Evolutionary conservation across 768 basidiomycete species (phyloP).

Genomic region (Pisolithus sp.): DNA sequence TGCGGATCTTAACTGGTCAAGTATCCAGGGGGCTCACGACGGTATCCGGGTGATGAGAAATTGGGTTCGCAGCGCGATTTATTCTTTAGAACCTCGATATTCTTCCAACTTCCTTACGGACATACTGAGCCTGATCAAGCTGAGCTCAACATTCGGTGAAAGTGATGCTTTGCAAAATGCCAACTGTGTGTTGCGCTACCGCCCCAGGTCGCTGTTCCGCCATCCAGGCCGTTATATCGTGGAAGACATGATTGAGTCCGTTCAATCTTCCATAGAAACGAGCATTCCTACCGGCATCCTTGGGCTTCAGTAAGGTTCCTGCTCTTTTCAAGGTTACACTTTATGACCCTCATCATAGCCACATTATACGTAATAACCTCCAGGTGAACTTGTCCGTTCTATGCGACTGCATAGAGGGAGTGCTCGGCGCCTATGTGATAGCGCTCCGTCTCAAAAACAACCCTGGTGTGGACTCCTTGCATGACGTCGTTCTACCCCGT

Average conservation of each 20-base stretch:
- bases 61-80: constrained; percentile 42
- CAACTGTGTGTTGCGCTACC: constrained; percentile 16
- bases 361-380: constrained; percentile 34
- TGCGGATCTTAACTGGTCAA: constrained; percentile 26
- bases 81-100: constrained; percentile 18
- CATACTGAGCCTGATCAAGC: constrained; percentile 30
- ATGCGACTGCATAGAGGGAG: constrained; percentile 45
- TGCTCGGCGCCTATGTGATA: constrained; percentile 39
- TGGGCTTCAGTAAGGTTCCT: constrained; percentile 34
- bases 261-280: constrained; percentile 21
- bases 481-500: constrained; percentile 46
- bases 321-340: not conserved
- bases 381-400: constrained; percentile 41
- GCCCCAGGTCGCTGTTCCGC: constrained; percentile 1
- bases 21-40: constrained; percentile 35
- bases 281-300: constrained; percentile 32
- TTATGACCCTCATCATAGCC: constrained; percentile 26
- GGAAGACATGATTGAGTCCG: constrained; percentile 24
- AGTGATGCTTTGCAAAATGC: constrained; percentile 30
- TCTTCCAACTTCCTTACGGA: constrained; percentile 34
- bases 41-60: constrained; percentile 33
- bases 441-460: constrained; percentile 20
- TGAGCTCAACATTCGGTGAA: constrained; percentile 36
- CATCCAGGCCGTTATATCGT: constrained; percentile 22
- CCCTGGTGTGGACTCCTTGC: constrained; percentile 17